Evolutionary conservation across 805 yeast genomes (phyloP).

Genomic region (Debaryomyces hansenii): DNA sequence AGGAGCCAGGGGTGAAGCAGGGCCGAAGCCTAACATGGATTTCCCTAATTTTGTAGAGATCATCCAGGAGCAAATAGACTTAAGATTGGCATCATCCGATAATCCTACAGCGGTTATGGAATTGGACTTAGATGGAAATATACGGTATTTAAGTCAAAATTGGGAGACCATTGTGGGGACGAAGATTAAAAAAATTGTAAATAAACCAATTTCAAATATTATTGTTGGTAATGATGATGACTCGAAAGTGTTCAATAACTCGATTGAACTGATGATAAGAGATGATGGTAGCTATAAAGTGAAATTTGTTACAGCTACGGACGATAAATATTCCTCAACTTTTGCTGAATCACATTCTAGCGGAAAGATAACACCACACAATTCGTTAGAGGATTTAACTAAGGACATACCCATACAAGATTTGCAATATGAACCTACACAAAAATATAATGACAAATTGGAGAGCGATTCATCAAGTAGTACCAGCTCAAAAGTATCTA

Average conservation of each 20-base stretch:
- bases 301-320: conserved; percentile 60
- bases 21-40: conserved; percentile 2
- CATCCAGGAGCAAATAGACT: conserved; percentile 50
- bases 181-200: conserved; percentile 49
- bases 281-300: conserved; percentile 81
- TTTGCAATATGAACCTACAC: not conserved
- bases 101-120: conserved; percentile 83
- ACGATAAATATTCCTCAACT: conserved; percentile 14
- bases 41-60: conserved; percentile 14
- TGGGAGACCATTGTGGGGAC: conserved; percentile 85
- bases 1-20: not conserved
- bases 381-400: conserved; percentile 18
- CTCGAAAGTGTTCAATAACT: conserved; percentile 64
- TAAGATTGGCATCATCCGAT: conserved; percentile 62
- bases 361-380: conserved; percentile 24
- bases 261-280: conserved; percentile 64
- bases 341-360: conserved; percentile 4
- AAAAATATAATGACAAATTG: not conserved
- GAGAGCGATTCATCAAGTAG: conserved; percentile 10
- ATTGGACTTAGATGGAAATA: conserved; percentile 73
- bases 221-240: conserved; percentile 67
- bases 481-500: conserved; percentile 36
- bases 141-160: conserved; percentile 69
- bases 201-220: conserved; percentile 59
- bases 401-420: conserved; percentile 1